These are phyloP conservation scores for Conticribra weissflogii DNA, from an alignment of 108 stramenopile species.

Conservation along the genomic window DNA sequence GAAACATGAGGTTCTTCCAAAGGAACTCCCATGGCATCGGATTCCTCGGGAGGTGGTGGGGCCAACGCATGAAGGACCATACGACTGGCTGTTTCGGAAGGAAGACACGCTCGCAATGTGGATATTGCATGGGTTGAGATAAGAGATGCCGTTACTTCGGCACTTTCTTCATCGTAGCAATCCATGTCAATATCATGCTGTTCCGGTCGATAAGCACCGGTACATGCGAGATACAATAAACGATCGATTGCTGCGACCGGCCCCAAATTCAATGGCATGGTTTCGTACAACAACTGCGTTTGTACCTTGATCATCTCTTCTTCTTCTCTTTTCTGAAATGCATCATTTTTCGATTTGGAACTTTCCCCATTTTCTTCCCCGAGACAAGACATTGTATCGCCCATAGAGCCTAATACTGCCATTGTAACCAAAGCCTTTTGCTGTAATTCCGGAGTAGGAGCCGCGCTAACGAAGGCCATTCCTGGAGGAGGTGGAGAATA, in stretches of 20 bases:
- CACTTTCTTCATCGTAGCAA: slow-evolving; percentile 43
- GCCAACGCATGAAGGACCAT: slow-evolving; percentile 75
- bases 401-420: slow-evolving; percentile 52
- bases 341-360: background rate
- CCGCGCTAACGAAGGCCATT: slow-evolving; percentile 53
- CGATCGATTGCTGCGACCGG: slow-evolving; percentile 62
- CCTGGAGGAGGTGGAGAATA: slow-evolving; percentile 56
- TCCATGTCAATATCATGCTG: slow-evolving; percentile 11
- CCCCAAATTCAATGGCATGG: slow-evolving; percentile 50
- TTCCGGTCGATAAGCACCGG: slow-evolving; percentile 56
- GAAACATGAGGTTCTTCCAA: slow-evolving; percentile 56
- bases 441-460: slow-evolving; percentile 64
- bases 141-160: slow-evolving; percentile 60
- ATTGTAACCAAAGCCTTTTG: slow-evolving; percentile 65
- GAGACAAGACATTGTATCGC: slow-evolving; percentile 26
- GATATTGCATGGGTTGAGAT: slow-evolving; percentile 35
- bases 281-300: slow-evolving; percentile 41
- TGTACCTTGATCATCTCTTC: slow-evolving; percentile 36
- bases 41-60: slow-evolving; percentile 64
- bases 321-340: slow-evolving; percentile 17
- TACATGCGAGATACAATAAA: slow-evolving; percentile 74
- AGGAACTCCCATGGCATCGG: slow-evolving; percentile 23
- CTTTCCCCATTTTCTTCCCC: background rate
- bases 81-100: slow-evolving; percentile 53
- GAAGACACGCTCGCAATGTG: slow-evolving; percentile 52